Conservation (phyloP, 2,329 filamentous ascomycete species). For the Sarocladiaceae sp. region DNA sequence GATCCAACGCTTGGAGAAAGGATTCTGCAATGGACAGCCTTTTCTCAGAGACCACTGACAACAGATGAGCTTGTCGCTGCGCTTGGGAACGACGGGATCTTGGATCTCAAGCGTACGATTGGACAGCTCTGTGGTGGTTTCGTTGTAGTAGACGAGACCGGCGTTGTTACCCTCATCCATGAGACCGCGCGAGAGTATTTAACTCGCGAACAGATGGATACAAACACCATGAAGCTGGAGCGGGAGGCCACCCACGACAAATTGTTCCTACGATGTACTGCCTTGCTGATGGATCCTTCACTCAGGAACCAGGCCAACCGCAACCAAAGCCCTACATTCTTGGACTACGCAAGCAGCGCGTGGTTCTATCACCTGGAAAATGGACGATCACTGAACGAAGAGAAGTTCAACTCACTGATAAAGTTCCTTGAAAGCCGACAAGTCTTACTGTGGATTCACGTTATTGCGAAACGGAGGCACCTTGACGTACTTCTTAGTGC, state of each 20-base stretch:
- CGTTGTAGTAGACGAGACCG: slow-evolving; percentile 21
- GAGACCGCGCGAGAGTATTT: slow-evolving; percentile 30
- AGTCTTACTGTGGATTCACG: slow-evolving; percentile 27
- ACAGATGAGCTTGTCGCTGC: slow-evolving; percentile 20
- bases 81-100: slow-evolving; percentile 14
- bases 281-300: slow-evolving; percentile 13
- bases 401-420: slow-evolving; percentile 9
- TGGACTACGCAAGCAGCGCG: slow-evolving; percentile 18
- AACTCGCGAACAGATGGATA: slow-evolving; percentile 3
- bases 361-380: slow-evolving; percentile 21
- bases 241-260: slow-evolving; percentile 12
- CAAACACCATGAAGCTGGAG: not conserved
- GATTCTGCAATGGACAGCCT: not conserved
- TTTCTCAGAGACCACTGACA: too few relatives aligned
- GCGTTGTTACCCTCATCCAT: slow-evolving; percentile 24
- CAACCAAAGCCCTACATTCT: slow-evolving; percentile 10
- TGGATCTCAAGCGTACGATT: slow-evolving; percentile 22
- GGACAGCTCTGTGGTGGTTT: slow-evolving; percentile 24
- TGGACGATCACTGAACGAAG: slow-evolving; percentile 8
- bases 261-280: slow-evolving; percentile 18
- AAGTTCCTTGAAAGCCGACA: slow-evolving; percentile 18
- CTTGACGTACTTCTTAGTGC: not conserved
- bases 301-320: slow-evolving; percentile 12
- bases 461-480: slow-evolving; percentile 17
- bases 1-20: not conserved